A percentile compares a stretch with the other conserved stretches of the same genome.
These are phyloP conservation scores for Fusarium paranaense DNA, from an alignment of 2,329 filamentous ascomycete species.

Conservation along the genomic window DNA sequence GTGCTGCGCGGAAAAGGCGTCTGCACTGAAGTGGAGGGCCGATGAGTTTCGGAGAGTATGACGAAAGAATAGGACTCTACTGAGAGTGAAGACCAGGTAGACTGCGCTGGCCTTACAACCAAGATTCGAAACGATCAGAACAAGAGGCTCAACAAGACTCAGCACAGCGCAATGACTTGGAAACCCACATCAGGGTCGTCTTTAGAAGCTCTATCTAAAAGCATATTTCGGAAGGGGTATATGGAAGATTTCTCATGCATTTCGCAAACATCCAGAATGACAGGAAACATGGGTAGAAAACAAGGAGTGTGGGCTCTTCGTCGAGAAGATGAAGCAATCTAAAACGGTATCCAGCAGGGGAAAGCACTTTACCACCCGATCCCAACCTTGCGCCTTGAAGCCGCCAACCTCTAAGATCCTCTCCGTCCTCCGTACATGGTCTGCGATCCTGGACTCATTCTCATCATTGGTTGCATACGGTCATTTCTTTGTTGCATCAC, in stretches of 20 bases:
- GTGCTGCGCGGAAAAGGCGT: slow-evolving; percentile 2
- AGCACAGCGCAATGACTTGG: not conserved
- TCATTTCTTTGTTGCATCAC: slow-evolving; percentile 34
- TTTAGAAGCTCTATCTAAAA: slow-evolving; percentile 24
- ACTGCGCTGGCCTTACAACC: not conserved
- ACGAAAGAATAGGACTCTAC: not conserved
- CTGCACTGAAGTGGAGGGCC: not conserved
- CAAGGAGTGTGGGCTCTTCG: slow-evolving; percentile 46
- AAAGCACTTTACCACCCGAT: slow-evolving; percentile 5
- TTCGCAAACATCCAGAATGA: slow-evolving; percentile 21
- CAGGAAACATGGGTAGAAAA: slow-evolving; percentile 12
- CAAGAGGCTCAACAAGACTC: not conserved
- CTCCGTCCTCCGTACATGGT: slow-evolving; percentile 39
- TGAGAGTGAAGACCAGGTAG: not conserved
- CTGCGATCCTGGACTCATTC: slow-evolving; percentile 36
- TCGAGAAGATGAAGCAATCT: slow-evolving; percentile 51
- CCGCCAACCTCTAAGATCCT: slow-evolving; percentile 23
- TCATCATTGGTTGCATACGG: slow-evolving; percentile 36
- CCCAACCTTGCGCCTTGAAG: slow-evolving; percentile 16
- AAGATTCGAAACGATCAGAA: not conserved
- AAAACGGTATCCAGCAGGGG: slow-evolving; percentile 34
- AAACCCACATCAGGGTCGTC: slow-evolving; percentile 4
- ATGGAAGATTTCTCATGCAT: slow-evolving; percentile 32
- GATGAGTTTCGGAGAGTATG: not conserved
- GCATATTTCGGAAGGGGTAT: slow-evolving; percentile 37